These are phyloP conservation scores for Coriolopsis trogii DNA, from an alignment of 1,284 basidiomycete species.

Conservation along the genomic window DNA sequence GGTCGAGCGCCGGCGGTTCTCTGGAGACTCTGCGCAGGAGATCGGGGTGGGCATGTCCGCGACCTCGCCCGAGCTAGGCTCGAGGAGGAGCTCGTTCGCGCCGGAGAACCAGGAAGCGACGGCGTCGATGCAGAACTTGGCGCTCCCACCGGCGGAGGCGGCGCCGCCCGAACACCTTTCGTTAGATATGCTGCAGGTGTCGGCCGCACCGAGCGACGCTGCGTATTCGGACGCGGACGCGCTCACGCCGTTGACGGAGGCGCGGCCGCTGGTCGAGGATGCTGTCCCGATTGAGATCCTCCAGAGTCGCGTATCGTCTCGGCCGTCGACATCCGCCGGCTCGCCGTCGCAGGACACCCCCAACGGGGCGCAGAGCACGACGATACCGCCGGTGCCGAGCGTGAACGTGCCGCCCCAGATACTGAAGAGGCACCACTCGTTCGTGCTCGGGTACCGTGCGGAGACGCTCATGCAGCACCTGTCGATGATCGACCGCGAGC, in stretches of 20 bases:
- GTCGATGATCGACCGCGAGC: conserved; percentile 85
- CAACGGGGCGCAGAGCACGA: too few relatives aligned
- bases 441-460: conserved; percentile 62
- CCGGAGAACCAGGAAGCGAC: conserved; percentile 11
- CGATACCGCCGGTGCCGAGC: conserved; percentile 30
- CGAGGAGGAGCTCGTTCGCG: conserved; percentile 19
- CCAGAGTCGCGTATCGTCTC: conserved; percentile 54
- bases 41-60: conserved; percentile 16
- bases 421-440: conserved; percentile 56
- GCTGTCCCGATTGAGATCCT: conserved; percentile 69
- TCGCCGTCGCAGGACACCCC: conserved; percentile 24
- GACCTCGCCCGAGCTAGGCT: conserved; percentile 13
- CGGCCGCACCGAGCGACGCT: conserved; percentile 8
- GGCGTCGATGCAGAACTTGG: background rate
- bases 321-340: conserved; percentile 39
- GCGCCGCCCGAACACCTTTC: conserved; percentile 15
- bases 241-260: conserved; percentile 39
- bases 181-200: conserved; percentile 14
- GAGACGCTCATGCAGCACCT: conserved; percentile 78
- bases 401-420: conserved; percentile 30
- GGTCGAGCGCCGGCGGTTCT: conserved; percentile 23
- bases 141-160: conserved; percentile 1
- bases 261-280: conserved; percentile 59
- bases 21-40: conserved; percentile 18
- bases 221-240: conserved; percentile 28